Evolutionary conservation across 2,329 filamentous ascomycete species (phyloP), one percentile per base, ranked within the genome.

Genomic region (Curvularia sp.): DNA sequence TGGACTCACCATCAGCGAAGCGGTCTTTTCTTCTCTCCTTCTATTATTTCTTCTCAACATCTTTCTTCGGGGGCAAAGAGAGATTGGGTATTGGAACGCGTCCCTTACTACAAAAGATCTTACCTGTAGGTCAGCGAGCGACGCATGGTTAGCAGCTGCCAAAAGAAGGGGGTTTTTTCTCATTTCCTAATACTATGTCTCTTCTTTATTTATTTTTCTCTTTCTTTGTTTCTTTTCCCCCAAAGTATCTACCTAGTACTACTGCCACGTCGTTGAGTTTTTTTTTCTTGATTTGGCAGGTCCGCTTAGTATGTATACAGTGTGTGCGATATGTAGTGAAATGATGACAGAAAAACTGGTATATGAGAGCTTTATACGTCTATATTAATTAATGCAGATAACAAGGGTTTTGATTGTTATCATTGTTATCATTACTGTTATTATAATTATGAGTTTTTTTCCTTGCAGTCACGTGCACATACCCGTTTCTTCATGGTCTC

Each of bases 1-100:
- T 66, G 63, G 60, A 63, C 55, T 38, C 62, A 63, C 54, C 60
- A 60, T 61, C 61, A 61, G 62, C 59, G 55, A 67, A 66, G 64
- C 59, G 58, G 59, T 63, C 51, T 64, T 65, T 53, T 58, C 53
- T 56, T 58, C 42, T 45, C 36, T 43, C 47, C 25, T 43, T 59
- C 53, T 53, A 43, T 46, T 47, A 23, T 60, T 52, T 63, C 59
- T 51, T 62, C 51, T 54, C 53, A 43, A 48, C 54, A 38, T 50
- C 56, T 59, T 53, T 50, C 53, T 47, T 30, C 19, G 19, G 53
- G 21, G 53, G 42, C 38, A 60, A 58, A 53, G 45, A 58, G 57
- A 57, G 50, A 57, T 55, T 60, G 49, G 53, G 51, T 59, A 58
- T 62, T 52, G 59, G 34, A 59, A 55, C 43, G 50, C 32, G 51